phyloP scores from a whole-genome alignment of 257 asterid species.

The Buddleja alternifolia region DNA sequence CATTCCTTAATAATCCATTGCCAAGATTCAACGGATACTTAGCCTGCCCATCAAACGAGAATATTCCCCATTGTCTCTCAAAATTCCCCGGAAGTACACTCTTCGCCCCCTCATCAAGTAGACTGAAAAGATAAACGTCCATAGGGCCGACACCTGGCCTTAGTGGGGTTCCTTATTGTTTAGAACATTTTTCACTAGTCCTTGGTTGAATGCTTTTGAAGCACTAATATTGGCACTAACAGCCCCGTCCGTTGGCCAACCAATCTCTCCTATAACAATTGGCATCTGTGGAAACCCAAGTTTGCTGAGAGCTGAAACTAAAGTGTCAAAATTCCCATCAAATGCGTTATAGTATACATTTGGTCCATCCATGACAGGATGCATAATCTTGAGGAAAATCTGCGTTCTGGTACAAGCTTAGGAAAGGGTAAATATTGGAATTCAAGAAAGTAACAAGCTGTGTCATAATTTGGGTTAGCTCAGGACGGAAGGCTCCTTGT shows the following conservation, averaged over 20 bases:
- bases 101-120: conserved; percentile 86
- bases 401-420: conserved; percentile 81
- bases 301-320: conserved; percentile 75
- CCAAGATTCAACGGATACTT: conserved; percentile 81
- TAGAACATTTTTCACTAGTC: conserved; percentile 62
- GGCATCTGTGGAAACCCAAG: conserved; percentile 88
- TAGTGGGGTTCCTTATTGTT: conserved; percentile 74
- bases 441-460: conserved; percentile 81
- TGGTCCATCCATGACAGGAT: conserved; percentile 74
- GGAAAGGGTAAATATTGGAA: conserved; percentile 86
- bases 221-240: conserved; percentile 75
- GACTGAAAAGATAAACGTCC: conserved; percentile 84
- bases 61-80: conserved; percentile 96
- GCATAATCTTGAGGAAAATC: conserved; percentile 97
- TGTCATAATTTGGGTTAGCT: conserved; percentile 68
- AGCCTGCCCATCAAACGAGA: conserved; percentile 94
- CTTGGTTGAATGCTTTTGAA: conserved; percentile 84
- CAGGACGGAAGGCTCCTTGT: conserved; percentile 88
- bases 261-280: conserved; percentile 82
- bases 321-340: conserved; percentile 91
- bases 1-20: conserved; percentile 69
- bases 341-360: conserved; percentile 80
- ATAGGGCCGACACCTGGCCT: conserved; percentile 82
- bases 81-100: conserved; percentile 85
- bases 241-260: conserved; percentile 94